Evolutionary conservation across 768 basidiomycete species (phyloP).

Genomic region (Termitomyces sp.): DNA sequence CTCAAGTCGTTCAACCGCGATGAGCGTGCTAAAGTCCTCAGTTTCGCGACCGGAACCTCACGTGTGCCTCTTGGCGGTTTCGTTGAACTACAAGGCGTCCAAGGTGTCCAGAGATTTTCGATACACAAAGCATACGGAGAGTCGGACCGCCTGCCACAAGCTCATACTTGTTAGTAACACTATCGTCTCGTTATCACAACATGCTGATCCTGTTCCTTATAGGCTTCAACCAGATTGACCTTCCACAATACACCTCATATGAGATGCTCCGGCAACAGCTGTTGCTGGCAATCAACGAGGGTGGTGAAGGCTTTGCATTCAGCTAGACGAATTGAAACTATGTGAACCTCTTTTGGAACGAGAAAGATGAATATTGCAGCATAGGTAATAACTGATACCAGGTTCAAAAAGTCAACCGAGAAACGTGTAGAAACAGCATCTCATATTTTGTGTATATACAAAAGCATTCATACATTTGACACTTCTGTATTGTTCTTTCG

Average conservation of each 20-base stretch:
- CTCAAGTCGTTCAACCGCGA: constrained; percentile 96
- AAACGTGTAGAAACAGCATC: constrained; percentile 17
- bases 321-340: constrained; percentile 37
- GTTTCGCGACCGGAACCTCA: constrained; percentile 93
- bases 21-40: constrained; percentile 93
- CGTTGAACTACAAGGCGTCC: constrained; percentile 90
- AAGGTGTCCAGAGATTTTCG: constrained; percentile 92
- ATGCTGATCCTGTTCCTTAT: constrained; percentile 6
- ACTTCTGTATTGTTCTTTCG: background rate
- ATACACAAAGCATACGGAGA: constrained; percentile 93
- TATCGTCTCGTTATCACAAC: constrained; percentile 6
- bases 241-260: constrained; percentile 93
- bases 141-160: constrained; percentile 80
- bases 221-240: constrained; percentile 95
- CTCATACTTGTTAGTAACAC: constrained; percentile 74
- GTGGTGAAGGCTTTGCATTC: constrained; percentile 94
- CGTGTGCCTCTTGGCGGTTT: constrained; percentile 94
- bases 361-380: constrained; percentile 5
- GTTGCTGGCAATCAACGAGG: constrained; percentile 91
- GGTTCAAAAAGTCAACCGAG: constrained; percentile 3
- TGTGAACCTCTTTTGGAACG: constrained; percentile 4
- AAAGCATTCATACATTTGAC: constrained; percentile 6
- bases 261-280: constrained; percentile 93
- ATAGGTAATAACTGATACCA: constrained; percentile 12
- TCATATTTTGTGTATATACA: constrained; percentile 18